Base-by-base conservation (phyloP, 805 yeast species). In the Schwanniomyces pseudopolymorphus region DNA sequence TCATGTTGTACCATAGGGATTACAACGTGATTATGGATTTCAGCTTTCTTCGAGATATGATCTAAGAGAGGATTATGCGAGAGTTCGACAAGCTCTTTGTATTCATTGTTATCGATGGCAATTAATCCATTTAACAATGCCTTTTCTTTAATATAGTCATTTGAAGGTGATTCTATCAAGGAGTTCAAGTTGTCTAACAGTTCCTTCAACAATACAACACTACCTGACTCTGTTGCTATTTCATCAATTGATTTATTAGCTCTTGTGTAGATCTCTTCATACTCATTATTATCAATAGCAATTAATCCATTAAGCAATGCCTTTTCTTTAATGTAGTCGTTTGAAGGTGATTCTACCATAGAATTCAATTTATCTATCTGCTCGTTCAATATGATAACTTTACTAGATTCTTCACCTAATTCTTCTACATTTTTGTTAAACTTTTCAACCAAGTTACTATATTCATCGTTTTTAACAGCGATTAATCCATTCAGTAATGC, bases 41-140 rank as follows among this genome's bases (percentile, higher is more conserved):
- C 49, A 13, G 69, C 70, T 22, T 56, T 56, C 2, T 47, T 37
- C 5, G 35, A 37, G 16, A 66, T 45, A 26, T 64, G 63, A 2
- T 54, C 62, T n/a, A 60, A 31, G n/a, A 46, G 55, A 8, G 74
- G 72, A 11, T 49, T 43, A 2, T 37, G 11, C 17, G 52, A 51
- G 21, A 38, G 8, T 1, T 66, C 68, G 33, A 60, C 58, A 11
- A 55, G 48, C 11, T 42, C 42, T 3, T 43, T 24, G 33, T 50
- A 50, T 25, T 56, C 53, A 8, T 41, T 44, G 5, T 43, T 26
- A 5, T 58, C 43, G 19, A 62, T 19, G 2, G 55, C 26, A 2
- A 44, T 46, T 25, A 53, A 46, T 3, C 55, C 48, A 19, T 28
- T 44, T 3, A 42, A 26, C 5, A 21, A 17, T 16, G 70, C 64